Evolutionary conservation across 805 yeast genomes (phyloP).

Genomic region (Grigorovia humatica): DNA sequence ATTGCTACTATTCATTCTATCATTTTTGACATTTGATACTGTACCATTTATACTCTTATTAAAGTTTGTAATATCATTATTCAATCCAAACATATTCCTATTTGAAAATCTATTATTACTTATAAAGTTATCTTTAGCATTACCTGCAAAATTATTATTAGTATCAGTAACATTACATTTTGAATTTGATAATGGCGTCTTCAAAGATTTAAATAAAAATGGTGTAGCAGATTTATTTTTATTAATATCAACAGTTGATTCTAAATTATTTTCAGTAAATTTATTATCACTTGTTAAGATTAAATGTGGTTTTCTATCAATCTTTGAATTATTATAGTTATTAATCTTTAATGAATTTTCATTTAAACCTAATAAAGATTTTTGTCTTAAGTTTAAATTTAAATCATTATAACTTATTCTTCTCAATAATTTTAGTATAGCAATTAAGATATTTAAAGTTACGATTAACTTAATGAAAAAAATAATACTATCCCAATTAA

Average conservation of each 20-base stretch:
- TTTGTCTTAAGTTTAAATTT: slow-evolving; percentile 25
- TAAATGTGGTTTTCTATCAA: slow-evolving; percentile 11
- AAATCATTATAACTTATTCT: slow-evolving; percentile 17
- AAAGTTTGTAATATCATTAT: not conserved
- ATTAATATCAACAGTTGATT: not conserved
- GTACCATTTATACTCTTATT: slow-evolving; percentile 18
- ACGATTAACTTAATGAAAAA: slow-evolving; percentile 18
- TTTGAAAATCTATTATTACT: slow-evolving; percentile 10
- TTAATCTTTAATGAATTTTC: not conserved
- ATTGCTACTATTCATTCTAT: not conserved
- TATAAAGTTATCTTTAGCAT: too few relatives aligned
- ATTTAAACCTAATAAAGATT: slow-evolving; percentile 27
- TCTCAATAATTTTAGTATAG: slow-evolving; percentile 24
- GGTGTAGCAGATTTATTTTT: slow-evolving; percentile 10
- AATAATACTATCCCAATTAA: not conserved
- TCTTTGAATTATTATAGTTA: not conserved
- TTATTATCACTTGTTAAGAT: slow-evolving; percentile 3
- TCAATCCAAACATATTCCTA: slow-evolving; percentile 15
- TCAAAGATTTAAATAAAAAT: slow-evolving; percentile 22
- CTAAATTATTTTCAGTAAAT: not conserved
- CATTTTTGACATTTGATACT: not conserved
- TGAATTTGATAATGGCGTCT: slow-evolving; percentile 14
- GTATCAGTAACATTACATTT: not conserved
- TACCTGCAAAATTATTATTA: not conserved
- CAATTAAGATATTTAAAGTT: slow-evolving; percentile 22